Base-by-base conservation (phyloP, 2,329 filamentous ascomycete species). In the Cladophialophora exuberans region DNA sequence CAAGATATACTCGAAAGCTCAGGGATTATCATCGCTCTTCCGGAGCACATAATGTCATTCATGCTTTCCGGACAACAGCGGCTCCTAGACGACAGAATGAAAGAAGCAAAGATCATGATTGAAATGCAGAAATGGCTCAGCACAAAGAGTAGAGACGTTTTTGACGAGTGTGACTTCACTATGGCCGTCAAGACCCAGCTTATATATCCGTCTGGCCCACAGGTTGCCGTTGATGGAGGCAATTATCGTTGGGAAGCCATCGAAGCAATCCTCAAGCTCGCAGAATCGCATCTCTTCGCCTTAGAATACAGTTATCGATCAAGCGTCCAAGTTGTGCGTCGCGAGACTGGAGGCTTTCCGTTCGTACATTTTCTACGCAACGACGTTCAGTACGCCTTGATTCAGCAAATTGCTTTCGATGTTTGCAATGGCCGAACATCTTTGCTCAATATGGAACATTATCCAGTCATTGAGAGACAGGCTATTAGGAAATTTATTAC, bases 161-260 rank as follows among this genome's bases (percentile, higher is more conserved):
- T 88, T 0, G 84, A 88, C 54, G 84, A 88, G 66, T 84, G 81
- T 38, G 85, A 88, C 43, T 83, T 87, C 52, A 83, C 81, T 49
- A 81, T 87, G 44, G 81, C 76, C 36, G 75, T 79, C 3, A 82
- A 80, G 46, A 85, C 84, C 31, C 82, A 88, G 62, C 66, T 87
- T 0, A 73, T 87, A 1, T 87, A 87, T 54, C 84, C 83, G 0
- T 79, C 87, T 60, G 84, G 83, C 0, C 57, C 65, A 0, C 80
- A 85, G 55, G 62, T 66, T 1, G 62, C 76, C 0, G 71, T 85
- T 0, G 80, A 87, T 4, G 70, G 78, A 11, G 76, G 76, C 43
- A 80, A 81, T 0, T 66, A 79, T 2, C 71, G 86, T 3, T 89
- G 85, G 85, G 58, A 63, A 0, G 60, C 81, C 0, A 76, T 84